phyloP scores from a whole-genome alignment of 768 basidiomycete genomes.

The Hygrocybe coccinea region DNA sequence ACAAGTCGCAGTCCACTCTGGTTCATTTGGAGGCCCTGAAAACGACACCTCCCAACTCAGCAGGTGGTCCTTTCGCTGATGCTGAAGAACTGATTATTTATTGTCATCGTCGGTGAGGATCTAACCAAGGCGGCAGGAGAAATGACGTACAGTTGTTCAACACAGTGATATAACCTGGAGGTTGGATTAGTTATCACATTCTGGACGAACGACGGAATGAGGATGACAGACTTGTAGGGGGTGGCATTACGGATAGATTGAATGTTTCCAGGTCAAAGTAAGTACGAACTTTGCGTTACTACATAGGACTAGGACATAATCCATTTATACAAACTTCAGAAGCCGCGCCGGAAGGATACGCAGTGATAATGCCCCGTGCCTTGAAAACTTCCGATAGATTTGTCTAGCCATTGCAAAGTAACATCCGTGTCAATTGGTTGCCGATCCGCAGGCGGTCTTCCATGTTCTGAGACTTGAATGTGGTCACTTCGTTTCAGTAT shows the following conservation, averaged over 20 bases:
- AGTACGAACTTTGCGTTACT: neutral
- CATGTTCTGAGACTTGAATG: too few species aligned
- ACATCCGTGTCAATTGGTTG: too few species aligned
- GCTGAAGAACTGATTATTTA: constrained; percentile 27
- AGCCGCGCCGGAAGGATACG: too few species aligned
- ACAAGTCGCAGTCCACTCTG: constrained; percentile 51
- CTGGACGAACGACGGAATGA: neutral
- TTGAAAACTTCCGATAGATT: too few species aligned
- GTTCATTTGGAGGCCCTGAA: constrained; percentile 39
- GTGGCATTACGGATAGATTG: too few species aligned
- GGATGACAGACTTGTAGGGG: neutral
- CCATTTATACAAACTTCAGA: too few species aligned
- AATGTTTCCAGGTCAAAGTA: too few species aligned
- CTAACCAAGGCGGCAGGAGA: neutral
- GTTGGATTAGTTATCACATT: constrained; percentile 6
- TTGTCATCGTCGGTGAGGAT: neutral
- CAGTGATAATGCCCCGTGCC: too few species aligned
- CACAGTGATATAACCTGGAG: constrained; percentile 27
- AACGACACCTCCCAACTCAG: constrained; percentile 40
- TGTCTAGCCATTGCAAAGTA: too few species aligned
- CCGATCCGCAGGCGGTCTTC: too few species aligned
- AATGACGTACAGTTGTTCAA: constrained; percentile 45
- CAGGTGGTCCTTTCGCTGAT: constrained; percentile 19
- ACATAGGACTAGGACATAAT: neutral
- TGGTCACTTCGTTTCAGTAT: too few species aligned